phyloP scores from a whole-genome alignment of 2,329 filamentous ascomycete species.

The Ophiostoma perfectum region DNA sequence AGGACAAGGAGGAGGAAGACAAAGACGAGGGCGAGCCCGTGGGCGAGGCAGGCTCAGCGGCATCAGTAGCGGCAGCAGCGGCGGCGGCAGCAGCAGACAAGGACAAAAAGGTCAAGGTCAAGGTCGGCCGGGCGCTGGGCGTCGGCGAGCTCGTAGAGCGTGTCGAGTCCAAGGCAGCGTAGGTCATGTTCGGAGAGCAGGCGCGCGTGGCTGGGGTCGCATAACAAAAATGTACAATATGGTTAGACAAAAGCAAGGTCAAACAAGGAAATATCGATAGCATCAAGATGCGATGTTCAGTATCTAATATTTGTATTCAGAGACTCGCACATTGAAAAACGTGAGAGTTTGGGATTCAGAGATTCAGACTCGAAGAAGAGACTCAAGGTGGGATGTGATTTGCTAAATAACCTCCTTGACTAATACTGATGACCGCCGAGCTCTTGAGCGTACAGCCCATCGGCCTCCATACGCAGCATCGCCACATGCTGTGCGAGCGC shows the following conservation, averaged over 20 bases:
- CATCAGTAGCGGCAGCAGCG: conserved; percentile 27
- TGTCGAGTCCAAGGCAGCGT: conserved; percentile 49
- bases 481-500: conserved; percentile 38
- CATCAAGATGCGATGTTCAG: too few species aligned
- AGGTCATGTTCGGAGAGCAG: too few species aligned
- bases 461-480: conserved; percentile 40
- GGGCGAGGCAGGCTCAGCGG: conserved; percentile 56
- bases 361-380: too few species aligned
- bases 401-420: too few species aligned
- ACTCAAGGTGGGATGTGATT: too few species aligned
- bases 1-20: conserved; percentile 30
- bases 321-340: too few species aligned
- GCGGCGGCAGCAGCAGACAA: conserved; percentile 31
- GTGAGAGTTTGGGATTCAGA: too few species aligned
- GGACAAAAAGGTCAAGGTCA: conserved; percentile 72
- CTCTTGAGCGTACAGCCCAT: conserved; percentile 44
- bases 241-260: too few species aligned
- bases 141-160: conserved; percentile 73
- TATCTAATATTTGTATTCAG: too few species aligned
- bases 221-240: neutral
- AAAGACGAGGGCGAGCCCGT: conserved; percentile 65
- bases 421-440: conserved; percentile 33
- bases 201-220: too few species aligned
- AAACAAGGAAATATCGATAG: too few species aligned
- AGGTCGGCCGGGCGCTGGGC: conserved; percentile 73